Conservation (phyloP, 352 stramenopile species). For the Pythium biforme region DNA sequence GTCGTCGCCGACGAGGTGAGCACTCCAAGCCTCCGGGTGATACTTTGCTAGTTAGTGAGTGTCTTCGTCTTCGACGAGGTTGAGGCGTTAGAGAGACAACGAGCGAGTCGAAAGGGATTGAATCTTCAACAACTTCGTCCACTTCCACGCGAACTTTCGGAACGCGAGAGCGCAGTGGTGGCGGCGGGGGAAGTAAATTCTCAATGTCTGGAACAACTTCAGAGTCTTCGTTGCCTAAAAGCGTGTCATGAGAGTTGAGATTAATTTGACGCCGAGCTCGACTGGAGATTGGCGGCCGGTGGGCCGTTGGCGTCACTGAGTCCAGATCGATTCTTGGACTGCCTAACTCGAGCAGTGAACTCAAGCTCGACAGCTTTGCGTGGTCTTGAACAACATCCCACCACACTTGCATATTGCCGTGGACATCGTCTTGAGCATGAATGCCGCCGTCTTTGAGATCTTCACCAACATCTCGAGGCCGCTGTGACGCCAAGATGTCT, state of each 20-base stretch:
- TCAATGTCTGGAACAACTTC: constrained; percentile 55
- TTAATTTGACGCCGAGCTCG: neutral
- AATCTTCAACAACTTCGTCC: constrained; percentile 45
- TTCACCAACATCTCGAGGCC: constrained; percentile 25
- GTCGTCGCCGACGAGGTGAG: neutral
- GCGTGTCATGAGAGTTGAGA: neutral
- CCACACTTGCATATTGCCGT: constrained; percentile 29
- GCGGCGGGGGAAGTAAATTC: constrained; percentile 48
- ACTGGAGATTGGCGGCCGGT: neutral
- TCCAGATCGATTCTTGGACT: constrained; percentile 38
- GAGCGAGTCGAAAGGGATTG: constrained; percentile 36
- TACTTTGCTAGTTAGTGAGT: neutral
- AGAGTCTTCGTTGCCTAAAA: constrained; percentile 32
- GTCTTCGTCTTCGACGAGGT: constrained; percentile 22
- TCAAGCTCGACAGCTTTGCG: constrained; percentile 29
- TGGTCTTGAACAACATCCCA: constrained; percentile 49
- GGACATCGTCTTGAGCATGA: neutral
- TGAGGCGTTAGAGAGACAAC: constrained; percentile 50
- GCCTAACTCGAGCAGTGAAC: constrained; percentile 46
- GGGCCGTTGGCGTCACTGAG: neutral
- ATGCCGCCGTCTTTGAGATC: neutral
- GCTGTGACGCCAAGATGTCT: constrained; percentile 71
- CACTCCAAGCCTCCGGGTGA: neutral
- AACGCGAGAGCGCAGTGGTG: neutral
- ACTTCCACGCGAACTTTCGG: neutral